Base-by-base conservation (phyloP, 192 early-diverging fungal genomes). In the Coemansia sp. region DNA sequence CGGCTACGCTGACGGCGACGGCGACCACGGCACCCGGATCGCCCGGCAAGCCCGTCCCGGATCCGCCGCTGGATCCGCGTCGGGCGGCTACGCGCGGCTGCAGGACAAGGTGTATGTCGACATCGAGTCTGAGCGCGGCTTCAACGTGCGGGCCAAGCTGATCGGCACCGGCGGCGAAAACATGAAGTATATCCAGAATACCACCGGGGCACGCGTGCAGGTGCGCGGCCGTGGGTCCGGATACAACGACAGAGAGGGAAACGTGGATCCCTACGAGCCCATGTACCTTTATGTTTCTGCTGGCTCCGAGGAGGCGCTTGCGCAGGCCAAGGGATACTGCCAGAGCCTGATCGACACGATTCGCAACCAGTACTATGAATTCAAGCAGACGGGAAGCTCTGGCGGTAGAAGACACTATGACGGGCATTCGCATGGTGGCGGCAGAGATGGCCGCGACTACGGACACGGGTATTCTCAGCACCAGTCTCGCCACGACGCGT, bases 181-280 rank as follows among this genome's bases (percentile, higher is more conserved):
- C 74, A 90, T 96, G 53, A 92, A 94, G 69, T 91, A 93, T 70
- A 93, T 96, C 51, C 89, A 94, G 66, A 82, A 82, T 47, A 88
- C 88, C 36, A 92, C 94, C 3, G 78, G 83, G 0, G 84, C 90
- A 20, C 83, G 87, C 7, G 87, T 96, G 20, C 88, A 94, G 45
- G 78, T 95, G 20, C 89, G 91, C 39, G 94, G 94, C 7, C 72
- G 80, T 30, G 94, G 94, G 0, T 95, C 93, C 9, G 92, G 92
- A 10, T 94, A 82, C 51, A 80, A 84, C 13, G 93, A 96, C 36
- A 61, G 64, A 13, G 73, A 66, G 0, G 82, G 86, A 3, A 86
- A 85, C 3, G 60, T 72, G 6, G 92, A 93, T 46, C 69, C 88
- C 7, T 75, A 83, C 22, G 94, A 96, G 60, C 86, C 89, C 6